Conservation (phyloP, 768 basidiomycete genomes). For the Boletellus emodensis region DNA sequence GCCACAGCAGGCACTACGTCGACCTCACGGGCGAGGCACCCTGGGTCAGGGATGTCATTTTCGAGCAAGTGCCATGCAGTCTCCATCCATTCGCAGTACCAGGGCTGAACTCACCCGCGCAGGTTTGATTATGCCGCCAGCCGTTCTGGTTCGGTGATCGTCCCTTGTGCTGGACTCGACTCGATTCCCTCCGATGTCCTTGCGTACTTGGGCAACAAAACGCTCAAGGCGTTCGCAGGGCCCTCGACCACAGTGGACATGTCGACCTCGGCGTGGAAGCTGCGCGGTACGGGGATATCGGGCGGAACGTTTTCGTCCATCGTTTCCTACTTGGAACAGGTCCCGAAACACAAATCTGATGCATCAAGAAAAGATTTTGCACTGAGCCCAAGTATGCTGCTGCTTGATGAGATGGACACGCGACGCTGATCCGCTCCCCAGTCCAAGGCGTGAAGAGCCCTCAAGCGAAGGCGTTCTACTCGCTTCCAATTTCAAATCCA, state of each 20-base stretch:
- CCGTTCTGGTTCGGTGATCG: constrained; percentile 67
- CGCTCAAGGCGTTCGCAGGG: constrained; percentile 49
- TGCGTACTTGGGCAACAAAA: constrained; percentile 64
- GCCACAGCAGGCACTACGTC: constrained; percentile 75
- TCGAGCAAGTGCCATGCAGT: constrained; percentile 39
- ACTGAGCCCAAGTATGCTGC: constrained; percentile 41
- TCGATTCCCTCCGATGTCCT: constrained; percentile 73
- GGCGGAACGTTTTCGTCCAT: constrained; percentile 36
- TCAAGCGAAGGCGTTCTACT: constrained; percentile 30
- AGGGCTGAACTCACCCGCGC: constrained; percentile 9
- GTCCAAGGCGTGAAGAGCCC: constrained; percentile 33
- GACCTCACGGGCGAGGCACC: constrained; percentile 75
- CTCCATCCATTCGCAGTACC: constrained; percentile 1
- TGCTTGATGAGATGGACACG: neutral
- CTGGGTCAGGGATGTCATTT: constrained; percentile 63
- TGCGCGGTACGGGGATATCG: constrained; percentile 35
- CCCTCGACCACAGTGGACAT: constrained; percentile 40
- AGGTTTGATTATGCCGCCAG: constrained; percentile 73
- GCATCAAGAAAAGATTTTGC: constrained; percentile 35
- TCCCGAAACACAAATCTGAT: constrained; percentile 28
- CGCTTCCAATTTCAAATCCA: constrained; percentile 33
- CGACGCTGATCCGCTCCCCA: constrained; percentile 11
- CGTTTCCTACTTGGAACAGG: constrained; percentile 29
- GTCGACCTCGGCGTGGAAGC: constrained; percentile 49
- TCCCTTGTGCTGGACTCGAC: constrained; percentile 77